Conservation (phyloP, 257 asterid species). For the Marsdenia floribunda region DNA sequence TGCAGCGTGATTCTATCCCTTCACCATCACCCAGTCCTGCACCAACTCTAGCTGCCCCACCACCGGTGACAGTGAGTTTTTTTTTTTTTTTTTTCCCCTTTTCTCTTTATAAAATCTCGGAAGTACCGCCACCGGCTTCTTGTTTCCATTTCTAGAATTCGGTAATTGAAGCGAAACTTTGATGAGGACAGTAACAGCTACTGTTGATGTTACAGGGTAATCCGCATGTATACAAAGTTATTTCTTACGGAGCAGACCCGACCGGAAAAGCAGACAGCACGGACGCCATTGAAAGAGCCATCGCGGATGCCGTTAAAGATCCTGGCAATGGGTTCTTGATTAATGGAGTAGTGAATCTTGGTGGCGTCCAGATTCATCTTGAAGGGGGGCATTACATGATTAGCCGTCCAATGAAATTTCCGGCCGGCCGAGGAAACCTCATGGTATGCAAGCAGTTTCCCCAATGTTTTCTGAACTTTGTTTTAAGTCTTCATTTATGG, state of each 20-base stretch:
- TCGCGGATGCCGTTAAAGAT: conserved; percentile 58
- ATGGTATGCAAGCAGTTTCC: conserved; percentile 37
- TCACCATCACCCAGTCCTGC: conserved; percentile 11
- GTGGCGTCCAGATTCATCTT: conserved; percentile 74
- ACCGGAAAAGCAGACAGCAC: conserved; percentile 68
- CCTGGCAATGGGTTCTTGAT: conserved; percentile 53
- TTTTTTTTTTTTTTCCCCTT: too few relatives aligned
- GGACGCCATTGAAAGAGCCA: conserved; percentile 52
- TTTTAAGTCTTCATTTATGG: neutral
- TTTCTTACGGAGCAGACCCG: conserved; percentile 88
- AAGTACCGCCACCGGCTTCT: neutral
- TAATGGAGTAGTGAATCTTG: conserved; percentile 61
- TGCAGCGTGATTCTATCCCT: conserved; percentile 18
- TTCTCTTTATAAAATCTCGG: neutral
- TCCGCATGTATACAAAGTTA: conserved; percentile 49
- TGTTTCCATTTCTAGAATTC: neutral
- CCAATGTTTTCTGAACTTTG: neutral
- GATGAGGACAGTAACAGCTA: neutral
- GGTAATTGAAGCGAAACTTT: neutral
- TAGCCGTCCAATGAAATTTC: conserved; percentile 61
- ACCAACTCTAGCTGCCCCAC: conserved; percentile 17
- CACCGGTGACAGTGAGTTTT: conserved; percentile 4
- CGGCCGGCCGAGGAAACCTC: conserved; percentile 66
- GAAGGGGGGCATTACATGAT: conserved; percentile 86
- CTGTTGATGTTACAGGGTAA: conserved; percentile 22